Percentiles rank a stretch among this genome's conserved stretches.
Conservation (phyloP, 2,329 filamentous ascomycete genomes). For the Xylariales sp. region DNA sequence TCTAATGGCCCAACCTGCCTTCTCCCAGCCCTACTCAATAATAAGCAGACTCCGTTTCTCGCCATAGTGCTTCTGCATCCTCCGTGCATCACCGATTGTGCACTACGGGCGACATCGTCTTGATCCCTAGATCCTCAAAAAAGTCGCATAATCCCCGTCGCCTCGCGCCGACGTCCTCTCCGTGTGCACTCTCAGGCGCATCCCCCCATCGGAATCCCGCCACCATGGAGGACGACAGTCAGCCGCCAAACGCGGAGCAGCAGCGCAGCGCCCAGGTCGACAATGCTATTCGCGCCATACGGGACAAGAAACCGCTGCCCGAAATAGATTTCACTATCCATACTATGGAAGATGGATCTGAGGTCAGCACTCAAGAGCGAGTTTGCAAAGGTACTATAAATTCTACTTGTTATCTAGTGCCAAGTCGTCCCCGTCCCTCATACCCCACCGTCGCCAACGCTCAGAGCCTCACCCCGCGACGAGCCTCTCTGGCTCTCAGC, state of each 20-base stretch:
- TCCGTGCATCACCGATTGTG: background rate
- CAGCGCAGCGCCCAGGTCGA: constrained; percentile 65
- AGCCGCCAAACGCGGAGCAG: constrained; percentile 35
- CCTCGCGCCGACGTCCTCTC: constrained; percentile 1
- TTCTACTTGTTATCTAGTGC: background rate
- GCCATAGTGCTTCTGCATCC: no score
- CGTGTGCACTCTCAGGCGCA: constrained; percentile 13
- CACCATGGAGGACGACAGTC: constrained; percentile 45
- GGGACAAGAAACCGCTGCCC: constrained; percentile 89
- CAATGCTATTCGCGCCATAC: constrained; percentile 86
- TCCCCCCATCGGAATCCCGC: constrained; percentile 13
- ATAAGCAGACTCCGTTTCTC: background rate
- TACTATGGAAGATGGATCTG: constrained; percentile 94
- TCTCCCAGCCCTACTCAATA: background rate
- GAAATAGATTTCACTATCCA: constrained; percentile 99
- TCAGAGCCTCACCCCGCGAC: no score
- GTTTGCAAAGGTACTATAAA: constrained; percentile 86
- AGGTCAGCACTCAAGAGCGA: constrained; percentile 92
- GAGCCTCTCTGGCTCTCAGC: no score
- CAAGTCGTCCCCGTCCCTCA: constrained; percentile 14
- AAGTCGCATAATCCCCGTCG: background rate
- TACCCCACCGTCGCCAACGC: constrained; percentile 13
- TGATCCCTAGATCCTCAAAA: background rate
- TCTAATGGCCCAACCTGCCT: background rate
- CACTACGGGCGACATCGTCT: background rate